These are phyloP conservation scores for Penicillium sp. DNA, from an alignment of 2,329 filamentous ascomycete genomes.

Conservation along the genomic window DNA sequence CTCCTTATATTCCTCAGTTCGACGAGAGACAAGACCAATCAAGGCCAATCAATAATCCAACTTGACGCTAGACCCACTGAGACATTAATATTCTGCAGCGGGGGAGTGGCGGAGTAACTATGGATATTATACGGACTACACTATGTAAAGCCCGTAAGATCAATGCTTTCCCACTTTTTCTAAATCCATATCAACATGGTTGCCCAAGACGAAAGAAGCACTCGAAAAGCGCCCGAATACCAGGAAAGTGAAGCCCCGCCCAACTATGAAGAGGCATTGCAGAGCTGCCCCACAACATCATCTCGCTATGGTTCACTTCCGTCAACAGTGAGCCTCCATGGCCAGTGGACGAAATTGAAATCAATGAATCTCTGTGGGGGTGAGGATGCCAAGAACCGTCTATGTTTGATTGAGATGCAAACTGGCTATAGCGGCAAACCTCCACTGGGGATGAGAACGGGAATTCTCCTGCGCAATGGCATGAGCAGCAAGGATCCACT, in stretches of 20 bases:
- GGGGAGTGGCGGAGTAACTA: neutral
- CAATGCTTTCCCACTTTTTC: neutral
- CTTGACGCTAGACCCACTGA: neutral
- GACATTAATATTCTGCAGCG: neutral
- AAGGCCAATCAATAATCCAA: neutral
- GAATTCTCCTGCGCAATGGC: neutral
- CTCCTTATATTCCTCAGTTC: neutral
- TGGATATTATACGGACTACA: neutral
- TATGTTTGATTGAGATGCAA: neutral
- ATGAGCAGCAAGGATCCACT: slow-evolving; percentile 4
- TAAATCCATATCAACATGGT: neutral
- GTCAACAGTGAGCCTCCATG: neutral
- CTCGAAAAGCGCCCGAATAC: neutral
- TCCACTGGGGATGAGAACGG: neutral
- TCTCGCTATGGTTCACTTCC: neutral
- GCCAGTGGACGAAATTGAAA: slow-evolving; percentile 4
- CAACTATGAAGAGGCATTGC: neutral
- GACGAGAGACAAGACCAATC: neutral
- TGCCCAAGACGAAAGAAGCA: too few species aligned
- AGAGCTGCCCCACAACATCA: neutral
- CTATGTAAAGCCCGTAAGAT: neutral
- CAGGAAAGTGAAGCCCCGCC: neutral
- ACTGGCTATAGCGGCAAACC: neutral
- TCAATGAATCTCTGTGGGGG: slow-evolving; percentile 1
- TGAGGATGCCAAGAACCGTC: neutral